Conservation (phyloP, 352 stramenopile genomes). For the Globisporangium solare region DNA sequence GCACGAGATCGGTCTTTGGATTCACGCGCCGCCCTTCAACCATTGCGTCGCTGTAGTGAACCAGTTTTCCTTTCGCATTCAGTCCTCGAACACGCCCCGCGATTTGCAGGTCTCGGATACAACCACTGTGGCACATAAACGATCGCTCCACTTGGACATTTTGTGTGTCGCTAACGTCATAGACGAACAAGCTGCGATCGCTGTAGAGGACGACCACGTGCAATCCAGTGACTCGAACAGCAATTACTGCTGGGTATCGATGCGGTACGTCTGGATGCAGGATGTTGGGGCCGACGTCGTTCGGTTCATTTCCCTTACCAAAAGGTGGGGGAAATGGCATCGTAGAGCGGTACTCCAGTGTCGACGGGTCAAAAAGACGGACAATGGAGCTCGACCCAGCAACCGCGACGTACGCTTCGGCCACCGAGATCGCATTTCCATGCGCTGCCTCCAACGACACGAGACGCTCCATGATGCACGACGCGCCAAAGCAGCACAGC, state of each 20-base stretch:
- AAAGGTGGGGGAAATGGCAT: constrained; percentile 76
- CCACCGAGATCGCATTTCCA: constrained; percentile 74
- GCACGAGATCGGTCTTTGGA: constrained; percentile 26
- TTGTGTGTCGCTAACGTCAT: constrained; percentile 50
- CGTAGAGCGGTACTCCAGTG: constrained; percentile 66
- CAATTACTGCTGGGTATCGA: constrained; percentile 53
- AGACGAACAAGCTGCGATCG: constrained; percentile 81
- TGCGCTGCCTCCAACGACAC: constrained; percentile 60
- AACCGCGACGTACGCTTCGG: constrained; percentile 63
- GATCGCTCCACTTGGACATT: constrained; percentile 50
- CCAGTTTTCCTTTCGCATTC: constrained; percentile 50
- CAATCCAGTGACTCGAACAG: constrained; percentile 52
- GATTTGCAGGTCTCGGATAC: constrained; percentile 62
- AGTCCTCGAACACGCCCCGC: constrained; percentile 43
- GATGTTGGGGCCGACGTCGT: constrained; percentile 10
- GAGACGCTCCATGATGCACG: constrained; percentile 67
- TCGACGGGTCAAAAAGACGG: constrained; percentile 66
- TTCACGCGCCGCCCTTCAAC: constrained; percentile 1
- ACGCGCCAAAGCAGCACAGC: constrained; percentile 71
- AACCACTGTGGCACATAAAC: constrained; percentile 78
- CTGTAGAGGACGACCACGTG: constrained; percentile 70
- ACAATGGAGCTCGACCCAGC: constrained; percentile 61
- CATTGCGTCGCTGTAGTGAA: constrained; percentile 27
- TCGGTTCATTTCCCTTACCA: constrained; percentile 31
- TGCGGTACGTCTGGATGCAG: constrained; percentile 51